Evolutionary conservation across 345 rosid genomes (phyloP).

Genomic region (Moricandia moricandioides): DNA sequence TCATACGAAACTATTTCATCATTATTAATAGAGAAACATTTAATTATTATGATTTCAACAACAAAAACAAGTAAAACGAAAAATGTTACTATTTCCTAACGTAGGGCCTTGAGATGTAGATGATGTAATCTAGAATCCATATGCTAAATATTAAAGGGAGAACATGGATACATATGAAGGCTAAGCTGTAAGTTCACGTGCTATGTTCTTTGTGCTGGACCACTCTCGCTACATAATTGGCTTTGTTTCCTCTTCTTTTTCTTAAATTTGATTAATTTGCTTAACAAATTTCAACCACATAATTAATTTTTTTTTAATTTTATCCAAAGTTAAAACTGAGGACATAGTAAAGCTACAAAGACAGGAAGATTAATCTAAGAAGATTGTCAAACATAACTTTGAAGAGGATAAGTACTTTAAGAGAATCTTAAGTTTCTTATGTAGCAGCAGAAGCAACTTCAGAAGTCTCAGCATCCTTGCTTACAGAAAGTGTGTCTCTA

Average conservation of each 20-base stretch:
- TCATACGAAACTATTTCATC: not conserved
- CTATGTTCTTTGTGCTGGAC: not conserved
- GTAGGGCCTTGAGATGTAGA: not conserved
- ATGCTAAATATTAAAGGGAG: not conserved
- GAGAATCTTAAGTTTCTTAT: constrained; percentile 34
- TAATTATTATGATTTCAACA: not conserved
- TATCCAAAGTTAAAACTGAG: too few relatives aligned
- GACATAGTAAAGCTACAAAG: too few relatives aligned
- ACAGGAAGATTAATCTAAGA: too few relatives aligned
- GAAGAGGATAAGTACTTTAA: constrained; percentile 35
- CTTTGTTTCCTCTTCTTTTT: not conserved
- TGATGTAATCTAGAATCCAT: not conserved
- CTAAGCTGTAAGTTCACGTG: not conserved
- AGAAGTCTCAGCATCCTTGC: constrained; percentile 28
- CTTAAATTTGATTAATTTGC: too few relatives aligned
- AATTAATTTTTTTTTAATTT: too few relatives aligned
- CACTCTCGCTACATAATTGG: not conserved
- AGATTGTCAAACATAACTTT: too few relatives aligned
- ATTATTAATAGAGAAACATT: not conserved
- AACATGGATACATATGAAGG: not conserved
- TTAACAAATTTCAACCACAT: too few relatives aligned
- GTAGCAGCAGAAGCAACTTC: constrained; percentile 33
- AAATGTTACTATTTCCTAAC: not conserved
- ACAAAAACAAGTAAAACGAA: not conserved
- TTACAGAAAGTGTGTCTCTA: constrained; percentile 40